Conservation (phyloP, 2,329 filamentous ascomycete species). For the Tolypocladium sp. region DNA sequence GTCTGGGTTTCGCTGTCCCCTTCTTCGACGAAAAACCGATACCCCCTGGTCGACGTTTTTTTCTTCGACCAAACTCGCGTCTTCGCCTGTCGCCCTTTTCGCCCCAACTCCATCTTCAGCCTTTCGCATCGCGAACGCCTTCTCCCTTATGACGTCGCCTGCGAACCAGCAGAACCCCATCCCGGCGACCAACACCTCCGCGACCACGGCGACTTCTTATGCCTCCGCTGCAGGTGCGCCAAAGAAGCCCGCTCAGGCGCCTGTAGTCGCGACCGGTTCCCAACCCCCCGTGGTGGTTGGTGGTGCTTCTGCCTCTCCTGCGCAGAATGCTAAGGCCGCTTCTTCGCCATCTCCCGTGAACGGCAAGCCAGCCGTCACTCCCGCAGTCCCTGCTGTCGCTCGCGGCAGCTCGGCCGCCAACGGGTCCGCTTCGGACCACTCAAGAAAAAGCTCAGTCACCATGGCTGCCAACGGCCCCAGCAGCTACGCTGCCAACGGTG, state of each 20-base stretch:
- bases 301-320: conserved; percentile 38
- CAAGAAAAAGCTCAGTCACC: conserved; percentile 80
- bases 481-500: conserved; percentile 70
- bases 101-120: neutral
- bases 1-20: conserved; percentile 1
- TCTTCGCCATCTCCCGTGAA: conserved; percentile 73
- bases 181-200: conserved; percentile 49
- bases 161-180: conserved; percentile 43
- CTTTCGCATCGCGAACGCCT: conserved; percentile 16
- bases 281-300: conserved; percentile 44
- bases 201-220: conserved; percentile 53
- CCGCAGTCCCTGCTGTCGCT: conserved; percentile 58
- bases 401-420: conserved; percentile 58
- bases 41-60: conserved; percentile 7
- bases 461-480: conserved; percentile 77
- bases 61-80: conserved; percentile 5
- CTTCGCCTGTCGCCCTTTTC: conserved; percentile 1
- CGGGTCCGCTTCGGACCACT: conserved; percentile 63
- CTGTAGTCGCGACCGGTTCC: conserved; percentile 51
- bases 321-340: conserved; percentile 52
- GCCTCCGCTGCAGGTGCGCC: conserved; percentile 56
- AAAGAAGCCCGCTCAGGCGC: conserved; percentile 53
- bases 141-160: conserved; percentile 51
- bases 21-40: neutral
- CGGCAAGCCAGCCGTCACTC: conserved; percentile 65